Evolutionary conservation across 2,329 filamentous ascomycete genomes (phyloP).

Genomic region (Fusarium siculi): DNA sequence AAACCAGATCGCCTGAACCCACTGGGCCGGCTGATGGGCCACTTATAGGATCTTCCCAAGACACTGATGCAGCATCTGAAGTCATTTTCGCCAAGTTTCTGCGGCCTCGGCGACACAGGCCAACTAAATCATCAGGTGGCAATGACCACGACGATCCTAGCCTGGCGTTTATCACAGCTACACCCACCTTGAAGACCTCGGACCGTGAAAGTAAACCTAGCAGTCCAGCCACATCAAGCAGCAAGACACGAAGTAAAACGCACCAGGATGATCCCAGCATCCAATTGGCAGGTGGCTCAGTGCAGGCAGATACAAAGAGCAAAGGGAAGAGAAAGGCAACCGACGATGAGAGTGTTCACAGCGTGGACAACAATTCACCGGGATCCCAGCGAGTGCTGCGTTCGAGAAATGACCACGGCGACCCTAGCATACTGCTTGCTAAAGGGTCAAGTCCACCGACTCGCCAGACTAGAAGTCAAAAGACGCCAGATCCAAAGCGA

Average conservation of each 20-base stretch:
- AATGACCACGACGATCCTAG: slow-evolving; percentile 45
- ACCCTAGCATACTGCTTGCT: slow-evolving; percentile 42
- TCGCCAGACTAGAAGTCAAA: slow-evolving; percentile 36
- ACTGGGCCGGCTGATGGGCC: slow-evolving; percentile 16
- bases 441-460: slow-evolving; percentile 38
- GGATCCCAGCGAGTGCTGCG: slow-evolving; percentile 44
- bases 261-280: slow-evolving; percentile 40
- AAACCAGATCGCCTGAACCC: slow-evolving; percentile 14
- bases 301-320: slow-evolving; percentile 32
- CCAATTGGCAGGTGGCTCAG: slow-evolving; percentile 34
- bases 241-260: slow-evolving; percentile 44
- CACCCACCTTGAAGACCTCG: slow-evolving; percentile 21
- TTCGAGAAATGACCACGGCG: slow-evolving; percentile 37
- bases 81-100: slow-evolving; percentile 45
- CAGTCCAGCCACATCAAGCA: slow-evolving; percentile 33
- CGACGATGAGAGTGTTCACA: slow-evolving; percentile 26
- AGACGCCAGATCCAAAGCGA: slow-evolving; percentile 36
- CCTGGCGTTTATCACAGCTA: slow-evolving; percentile 42
- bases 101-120: slow-evolving; percentile 45
- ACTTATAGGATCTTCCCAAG: slow-evolving; percentile 17
- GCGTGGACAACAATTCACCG: slow-evolving; percentile 34
- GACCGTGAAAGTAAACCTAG: slow-evolving; percentile 28
- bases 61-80: slow-evolving; percentile 35
- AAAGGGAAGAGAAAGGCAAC: slow-evolving; percentile 32
- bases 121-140: slow-evolving; percentile 38